Evolutionary conservation across 2,329 filamentous ascomycete species (phyloP).

Genomic region (Coniella lustricola): DNA sequence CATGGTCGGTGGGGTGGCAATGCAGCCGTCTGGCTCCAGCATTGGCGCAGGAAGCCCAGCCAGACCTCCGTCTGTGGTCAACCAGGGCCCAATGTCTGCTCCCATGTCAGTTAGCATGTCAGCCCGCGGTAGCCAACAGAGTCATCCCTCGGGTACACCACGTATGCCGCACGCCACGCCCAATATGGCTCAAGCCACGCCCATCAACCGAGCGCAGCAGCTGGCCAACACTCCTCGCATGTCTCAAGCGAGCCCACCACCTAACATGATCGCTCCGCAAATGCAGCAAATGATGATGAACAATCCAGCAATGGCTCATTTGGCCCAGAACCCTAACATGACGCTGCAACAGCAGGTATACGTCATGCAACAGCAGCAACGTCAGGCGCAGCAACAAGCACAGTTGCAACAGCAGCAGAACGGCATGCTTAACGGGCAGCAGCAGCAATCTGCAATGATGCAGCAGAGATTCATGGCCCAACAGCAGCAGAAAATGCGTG

Average conservation of each 20-base stretch:
- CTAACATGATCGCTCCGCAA: conserved; percentile 52
- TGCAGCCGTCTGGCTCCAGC: conserved; percentile 60
- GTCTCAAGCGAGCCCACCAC: conserved; percentile 55
- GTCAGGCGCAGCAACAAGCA: conserved; percentile 38
- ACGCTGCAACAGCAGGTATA: conserved; percentile 25
- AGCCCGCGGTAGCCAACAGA: conserved; percentile 58
- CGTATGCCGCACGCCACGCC: conserved; percentile 56
- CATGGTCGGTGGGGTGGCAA: conserved; percentile 53
- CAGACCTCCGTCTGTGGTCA: conserved; percentile 58
- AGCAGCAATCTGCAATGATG: conserved; percentile 23
- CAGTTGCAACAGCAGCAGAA: conserved; percentile 31
- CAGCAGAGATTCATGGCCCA: conserved; percentile 30
- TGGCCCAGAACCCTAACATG: conserved; percentile 32
- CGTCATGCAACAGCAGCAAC: conserved; percentile 32
- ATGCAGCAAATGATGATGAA: conserved; percentile 50
- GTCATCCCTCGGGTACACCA: conserved; percentile 56
- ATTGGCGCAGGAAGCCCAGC: conserved; percentile 59
- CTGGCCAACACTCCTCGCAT: conserved; percentile 54
- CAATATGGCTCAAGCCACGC: conserved; percentile 53
- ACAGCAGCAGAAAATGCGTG: conserved; percentile 26
- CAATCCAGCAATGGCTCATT: conserved; percentile 33
- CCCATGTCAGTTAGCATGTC: conserved; percentile 59
- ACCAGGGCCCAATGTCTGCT: conserved; percentile 47
- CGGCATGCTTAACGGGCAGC: conserved; percentile 34
- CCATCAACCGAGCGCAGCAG: conserved; percentile 41